phyloP scores from a whole-genome alignment of 2,329 filamentous ascomycete genomes.

The Myriosclerotinia curreyana region DNA sequence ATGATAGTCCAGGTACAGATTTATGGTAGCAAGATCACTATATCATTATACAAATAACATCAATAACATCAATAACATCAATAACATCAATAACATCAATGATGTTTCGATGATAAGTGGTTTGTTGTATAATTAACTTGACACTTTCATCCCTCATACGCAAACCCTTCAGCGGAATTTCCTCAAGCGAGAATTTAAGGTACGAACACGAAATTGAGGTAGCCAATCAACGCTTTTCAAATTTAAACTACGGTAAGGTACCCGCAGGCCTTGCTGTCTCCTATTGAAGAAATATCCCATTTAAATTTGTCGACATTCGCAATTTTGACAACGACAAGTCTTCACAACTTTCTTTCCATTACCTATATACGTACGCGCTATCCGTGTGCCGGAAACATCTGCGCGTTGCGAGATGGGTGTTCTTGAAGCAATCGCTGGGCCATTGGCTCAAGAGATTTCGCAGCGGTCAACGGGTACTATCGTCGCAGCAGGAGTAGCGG shows the following conservation, averaged over 20 bases:
- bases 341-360: not conserved
- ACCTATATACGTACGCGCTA: not conserved
- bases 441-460: conserved; percentile 34
- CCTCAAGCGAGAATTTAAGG: conserved; percentile 11
- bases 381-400: conserved; percentile 4
- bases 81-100: not conserved
- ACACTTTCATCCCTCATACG: conserved; percentile 14
- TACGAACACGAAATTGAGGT: conserved; percentile 14
- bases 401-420: conserved; percentile 33
- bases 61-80: not conserved
- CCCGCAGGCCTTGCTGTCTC: conserved; percentile 5
- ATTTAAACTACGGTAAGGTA: conserved; percentile 3
- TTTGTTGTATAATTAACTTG: not conserved
- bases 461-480: conserved; percentile 35
- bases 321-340: not conserved
- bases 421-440: conserved; percentile 34
- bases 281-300: conserved; percentile 21
- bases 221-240: conserved; percentile 17
- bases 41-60: not conserved
- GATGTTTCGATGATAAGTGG: conserved; percentile 10
- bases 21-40: not conserved
- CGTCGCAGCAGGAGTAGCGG: conserved; percentile 32
- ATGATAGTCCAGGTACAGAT: not conserved
- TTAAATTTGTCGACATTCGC: conserved; percentile 20
- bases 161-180: not conserved